phyloP scores from a whole-genome alignment of 108 stramenopile genomes.

The Bacterosira constricta region DNA sequence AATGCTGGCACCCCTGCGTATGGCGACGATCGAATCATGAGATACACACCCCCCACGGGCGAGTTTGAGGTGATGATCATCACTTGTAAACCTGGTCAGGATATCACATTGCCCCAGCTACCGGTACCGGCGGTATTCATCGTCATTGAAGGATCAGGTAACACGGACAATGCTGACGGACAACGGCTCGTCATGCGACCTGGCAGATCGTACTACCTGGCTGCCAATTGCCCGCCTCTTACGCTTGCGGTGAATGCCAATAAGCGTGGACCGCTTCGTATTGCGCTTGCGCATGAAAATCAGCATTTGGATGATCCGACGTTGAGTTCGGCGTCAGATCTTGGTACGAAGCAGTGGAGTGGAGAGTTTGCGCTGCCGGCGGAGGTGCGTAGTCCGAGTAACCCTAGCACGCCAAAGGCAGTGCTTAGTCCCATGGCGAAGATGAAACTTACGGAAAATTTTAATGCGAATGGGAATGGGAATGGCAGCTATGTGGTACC shows the following conservation, averaged over 20 bases:
- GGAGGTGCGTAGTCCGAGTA: slow-evolving; percentile 7
- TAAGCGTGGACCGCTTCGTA: slow-evolving; percentile 68
- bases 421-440: background rate
- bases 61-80: slow-evolving; percentile 84
- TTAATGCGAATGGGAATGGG: background rate
- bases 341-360: slow-evolving; percentile 35
- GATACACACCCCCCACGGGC: slow-evolving; percentile 79
- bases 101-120: slow-evolving; percentile 49
- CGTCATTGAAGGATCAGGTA: slow-evolving; percentile 75
- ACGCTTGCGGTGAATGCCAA: slow-evolving; percentile 53
- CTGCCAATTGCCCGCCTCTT: slow-evolving; percentile 51
- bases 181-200: slow-evolving; percentile 62
- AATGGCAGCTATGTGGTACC: background rate
- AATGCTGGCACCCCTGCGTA: slow-evolving; percentile 70
- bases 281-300: slow-evolving; percentile 77
- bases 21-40: slow-evolving; percentile 63
- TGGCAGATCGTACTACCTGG: slow-evolving; percentile 61
- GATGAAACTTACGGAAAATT: background rate
- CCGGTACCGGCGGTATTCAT: slow-evolving; percentile 68
- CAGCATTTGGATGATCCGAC: slow-evolving; percentile 65
- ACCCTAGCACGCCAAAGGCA: background rate
- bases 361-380: slow-evolving; percentile 48
- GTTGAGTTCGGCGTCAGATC: slow-evolving; percentile 25
- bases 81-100: slow-evolving; percentile 68
- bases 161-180: slow-evolving; percentile 62